Evolutionary conservation across 2,329 filamentous ascomycete species (phyloP), one percentile per base, ranked within the genome.

Genomic region (Didymella arachidicola): DNA sequence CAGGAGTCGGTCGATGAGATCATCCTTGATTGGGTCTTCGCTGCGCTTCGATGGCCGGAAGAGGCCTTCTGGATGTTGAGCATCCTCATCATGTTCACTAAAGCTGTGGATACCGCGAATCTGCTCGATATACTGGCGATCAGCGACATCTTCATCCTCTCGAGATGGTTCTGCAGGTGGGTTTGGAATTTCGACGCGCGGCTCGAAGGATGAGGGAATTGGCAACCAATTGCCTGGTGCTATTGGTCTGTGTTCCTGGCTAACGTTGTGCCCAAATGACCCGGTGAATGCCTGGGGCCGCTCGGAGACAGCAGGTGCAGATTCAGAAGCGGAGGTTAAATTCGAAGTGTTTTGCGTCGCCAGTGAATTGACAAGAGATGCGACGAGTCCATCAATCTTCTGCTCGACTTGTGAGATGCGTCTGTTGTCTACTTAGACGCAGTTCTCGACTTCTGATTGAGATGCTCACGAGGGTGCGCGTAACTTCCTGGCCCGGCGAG

Each of bases 341-440:
- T 46, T 26, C 8, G 19, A 22, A 14, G 43, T 51, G 12, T 53
- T 53, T 22, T 47, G 29, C 14, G 27, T 18, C 11, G 43, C 51
- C 19, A 58, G 45, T 27, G 68, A 46, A 26, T 65, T 67, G 8
- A 68, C 64, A 46, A 76, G 66, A 27, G 64, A 71, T 16, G 74
- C 71, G 27, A 76, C 69, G 22, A 76, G 65, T 7, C 73, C 70
- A 62, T 76, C 72, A 22, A 76, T 71, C 51, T 74, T 76, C 34
- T 72, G 67, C 49, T 76, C 74, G 1, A 76, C 72, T 58, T 76
- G 73, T 14, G 70, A 67, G 10, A 76, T 76, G 22, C 74, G 73
- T 42, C 73, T 75, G 18, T 29, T 11, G 14, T 34, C 22, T 39
- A 27, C 45, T 45, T 4, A 49, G 26, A 47, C n/a, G 10, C n/a